A percentile compares a stretch with the other conserved stretches of the same genome.
phyloP scores from a whole-genome alignment of 805 yeast genomes.

The Yamadazyma scolyti region DNA sequence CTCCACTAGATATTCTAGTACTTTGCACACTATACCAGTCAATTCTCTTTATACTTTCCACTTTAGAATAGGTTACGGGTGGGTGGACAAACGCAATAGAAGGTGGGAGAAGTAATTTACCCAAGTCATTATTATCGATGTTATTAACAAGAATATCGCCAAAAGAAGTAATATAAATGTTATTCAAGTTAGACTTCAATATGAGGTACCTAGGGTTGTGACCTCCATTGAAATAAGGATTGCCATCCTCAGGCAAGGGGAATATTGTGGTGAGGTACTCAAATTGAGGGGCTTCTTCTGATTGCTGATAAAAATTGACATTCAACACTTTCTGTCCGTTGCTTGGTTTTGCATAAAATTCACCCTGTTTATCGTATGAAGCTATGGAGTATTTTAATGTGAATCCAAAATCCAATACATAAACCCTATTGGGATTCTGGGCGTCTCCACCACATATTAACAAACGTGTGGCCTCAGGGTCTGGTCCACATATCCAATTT shows the following conservation, averaged over 20 bases:
- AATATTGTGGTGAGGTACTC: constrained; percentile 25
- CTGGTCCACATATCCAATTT: constrained; percentile 74
- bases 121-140: constrained; percentile 17
- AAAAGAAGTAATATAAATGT: constrained; percentile 56
- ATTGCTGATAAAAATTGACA: constrained; percentile 19
- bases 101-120: constrained; percentile 61
- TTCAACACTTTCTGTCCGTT: constrained; percentile 30
- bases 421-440: constrained; percentile 23
- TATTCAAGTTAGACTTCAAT: constrained; percentile 58
- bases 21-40: constrained; percentile 79
- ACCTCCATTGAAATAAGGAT: constrained; percentile 78
- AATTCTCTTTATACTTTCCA: constrained; percentile 51
- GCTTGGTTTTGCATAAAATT: constrained; percentile 65
- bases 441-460: constrained; percentile 68
- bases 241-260: constrained; percentile 33
- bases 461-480: constrained; percentile 77
- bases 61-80: constrained; percentile 52
- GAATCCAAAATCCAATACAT: constrained; percentile 69
- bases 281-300: constrained; percentile 10
- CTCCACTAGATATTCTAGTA: constrained; percentile 24
- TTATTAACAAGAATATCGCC: constrained; percentile 31
- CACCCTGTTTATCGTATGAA: constrained; percentile 78
- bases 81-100: constrained; percentile 78
- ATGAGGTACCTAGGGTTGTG: constrained; percentile 71
- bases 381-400: constrained; percentile 79